Conservation (phyloP, 176 grass and related monocot species). For the Cenchrus americanus region DNA sequence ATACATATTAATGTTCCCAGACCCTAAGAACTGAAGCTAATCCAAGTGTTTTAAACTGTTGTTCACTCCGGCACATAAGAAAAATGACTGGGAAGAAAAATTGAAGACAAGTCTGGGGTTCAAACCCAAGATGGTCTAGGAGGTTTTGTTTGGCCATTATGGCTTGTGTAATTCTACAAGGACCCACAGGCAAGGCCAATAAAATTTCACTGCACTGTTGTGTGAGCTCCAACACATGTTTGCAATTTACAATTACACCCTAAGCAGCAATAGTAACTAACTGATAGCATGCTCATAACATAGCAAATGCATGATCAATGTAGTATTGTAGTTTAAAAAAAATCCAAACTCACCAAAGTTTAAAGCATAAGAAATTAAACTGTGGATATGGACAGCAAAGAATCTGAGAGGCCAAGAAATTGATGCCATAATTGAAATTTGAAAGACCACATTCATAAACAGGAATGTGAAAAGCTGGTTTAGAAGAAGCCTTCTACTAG, state of each 20-base stretch:
- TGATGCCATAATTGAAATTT: not conserved
- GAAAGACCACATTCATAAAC: conserved; percentile 36
- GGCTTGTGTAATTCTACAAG: not conserved
- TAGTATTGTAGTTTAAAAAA: not conserved
- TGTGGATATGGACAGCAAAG: not conserved
- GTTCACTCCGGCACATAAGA: not conserved
- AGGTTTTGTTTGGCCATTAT: not conserved
- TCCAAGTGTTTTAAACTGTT: not conserved
- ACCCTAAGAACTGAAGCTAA: not conserved
- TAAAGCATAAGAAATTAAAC: not conserved
- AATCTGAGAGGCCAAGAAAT: conserved; percentile 13
- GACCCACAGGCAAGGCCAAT: not conserved
- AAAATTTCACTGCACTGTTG: not conserved
- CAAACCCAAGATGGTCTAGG: not conserved
- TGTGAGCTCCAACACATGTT: not conserved
- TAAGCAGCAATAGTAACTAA: not conserved
- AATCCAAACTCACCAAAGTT: not conserved
- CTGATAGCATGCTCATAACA: not conserved
- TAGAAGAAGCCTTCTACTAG: conserved; percentile 7
- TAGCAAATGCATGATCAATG: not conserved
- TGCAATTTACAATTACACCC: not conserved
- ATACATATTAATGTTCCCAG: not conserved
- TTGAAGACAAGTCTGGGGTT: not conserved
- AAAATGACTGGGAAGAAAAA: not conserved
- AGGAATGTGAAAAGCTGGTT: conserved; percentile 2